Evolutionary conservation across 306 rosid species (phyloP).

Genomic region (Astragalus glycyphyllos): DNA sequence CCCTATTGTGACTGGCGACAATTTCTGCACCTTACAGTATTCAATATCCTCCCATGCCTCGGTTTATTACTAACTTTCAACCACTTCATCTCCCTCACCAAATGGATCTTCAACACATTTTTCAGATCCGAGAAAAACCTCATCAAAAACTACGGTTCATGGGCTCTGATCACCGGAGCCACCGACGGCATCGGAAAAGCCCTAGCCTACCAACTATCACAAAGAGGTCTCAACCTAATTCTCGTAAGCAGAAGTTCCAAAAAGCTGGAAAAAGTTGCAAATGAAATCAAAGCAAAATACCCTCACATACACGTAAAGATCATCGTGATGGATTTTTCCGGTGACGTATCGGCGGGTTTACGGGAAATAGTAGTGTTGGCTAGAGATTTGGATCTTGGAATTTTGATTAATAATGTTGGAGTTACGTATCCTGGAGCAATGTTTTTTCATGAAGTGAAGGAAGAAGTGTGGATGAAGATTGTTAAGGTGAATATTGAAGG

Average conservation of each 20-base stretch:
- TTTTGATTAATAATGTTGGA: conserved; percentile 78
- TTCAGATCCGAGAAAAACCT: conserved; percentile 45
- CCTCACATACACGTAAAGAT: conserved; percentile 44
- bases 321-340: conserved; percentile 60
- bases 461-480: conserved; percentile 66
- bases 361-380: conserved; percentile 45
- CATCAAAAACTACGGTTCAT: conserved; percentile 43
- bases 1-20: not conserved
- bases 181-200: conserved; percentile 59
- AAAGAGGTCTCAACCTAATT: conserved; percentile 55
- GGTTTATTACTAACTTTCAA: conserved; percentile 36
- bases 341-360: conserved; percentile 37
- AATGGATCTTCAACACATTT: conserved; percentile 35
- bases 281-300: conserved; percentile 43
- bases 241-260: conserved; percentile 61
- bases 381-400: conserved; percentile 49
- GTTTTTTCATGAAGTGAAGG: conserved; percentile 70
- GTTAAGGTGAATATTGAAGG: conserved; percentile 70
- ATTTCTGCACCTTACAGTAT: not conserved
- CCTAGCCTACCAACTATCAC: conserved; percentile 42
- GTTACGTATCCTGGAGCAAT: conserved; percentile 63
- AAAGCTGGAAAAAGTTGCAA: conserved; percentile 59
- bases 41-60: conserved; percentile 34
- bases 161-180: conserved; percentile 60
- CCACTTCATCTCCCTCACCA: not conserved